phyloP scores from a whole-genome alignment of 1,139 yeast species.

The Pichia terricola region DNA sequence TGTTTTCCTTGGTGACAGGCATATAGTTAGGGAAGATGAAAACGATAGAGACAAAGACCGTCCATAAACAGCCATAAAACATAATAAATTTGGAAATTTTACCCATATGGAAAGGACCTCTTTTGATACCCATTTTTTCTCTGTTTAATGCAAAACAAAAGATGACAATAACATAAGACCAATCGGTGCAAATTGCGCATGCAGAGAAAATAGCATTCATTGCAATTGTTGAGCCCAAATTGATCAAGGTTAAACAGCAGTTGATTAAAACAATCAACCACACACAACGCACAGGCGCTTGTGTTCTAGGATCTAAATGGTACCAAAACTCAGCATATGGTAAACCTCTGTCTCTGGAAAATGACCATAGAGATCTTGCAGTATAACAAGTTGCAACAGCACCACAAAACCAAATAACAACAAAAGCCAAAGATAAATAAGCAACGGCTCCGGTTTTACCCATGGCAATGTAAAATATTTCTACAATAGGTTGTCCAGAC shows the following conservation, averaged over 20 bases:
- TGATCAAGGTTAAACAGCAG: constrained; percentile 27
- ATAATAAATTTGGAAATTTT: constrained; percentile 24
- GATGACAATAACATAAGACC: constrained; percentile 31
- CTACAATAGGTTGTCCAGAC: constrained; percentile 43
- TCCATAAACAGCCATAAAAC: constrained; percentile 32
- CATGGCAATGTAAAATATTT: constrained; percentile 39
- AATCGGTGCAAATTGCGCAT: constrained; percentile 37
- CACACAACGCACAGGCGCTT: constrained; percentile 30
- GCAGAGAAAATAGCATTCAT: constrained; percentile 41
- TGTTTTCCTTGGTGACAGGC: constrained; percentile 39
- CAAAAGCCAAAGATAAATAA: constrained; percentile 37
- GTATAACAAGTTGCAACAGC: constrained; percentile 27
- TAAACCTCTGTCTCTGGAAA: constrained; percentile 34
- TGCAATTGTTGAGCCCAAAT: constrained; percentile 30
- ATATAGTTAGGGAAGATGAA: constrained; percentile 40
- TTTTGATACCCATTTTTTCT: constrained; percentile 30
- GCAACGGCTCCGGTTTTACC: constrained; percentile 48
- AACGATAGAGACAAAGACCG: constrained; percentile 35
- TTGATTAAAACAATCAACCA: constrained; percentile 27
- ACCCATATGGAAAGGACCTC: constrained; percentile 31
- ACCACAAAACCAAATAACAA: constrained; percentile 28
- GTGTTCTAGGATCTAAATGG: constrained; percentile 26
- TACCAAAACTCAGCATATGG: constrained; percentile 31
- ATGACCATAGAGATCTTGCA: constrained; percentile 29
- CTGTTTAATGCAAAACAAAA: constrained; percentile 29